phyloP scores from a whole-genome alignment of 352 stramenopile genomes.

The Pythium aristosporum region DNA sequence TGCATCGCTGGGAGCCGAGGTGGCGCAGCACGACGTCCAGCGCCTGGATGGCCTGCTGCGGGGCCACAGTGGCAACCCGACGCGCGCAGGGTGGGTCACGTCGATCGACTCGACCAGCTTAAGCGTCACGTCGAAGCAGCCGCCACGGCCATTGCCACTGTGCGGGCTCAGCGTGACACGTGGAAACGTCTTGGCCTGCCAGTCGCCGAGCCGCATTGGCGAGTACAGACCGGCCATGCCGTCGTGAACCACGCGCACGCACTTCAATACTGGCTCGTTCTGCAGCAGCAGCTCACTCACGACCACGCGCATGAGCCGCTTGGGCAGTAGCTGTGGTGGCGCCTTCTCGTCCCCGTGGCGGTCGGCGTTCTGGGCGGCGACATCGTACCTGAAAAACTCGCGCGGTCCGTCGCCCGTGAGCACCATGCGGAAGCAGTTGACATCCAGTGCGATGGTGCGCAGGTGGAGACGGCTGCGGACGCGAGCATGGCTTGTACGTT shows the following conservation, averaged over 20 bases:
- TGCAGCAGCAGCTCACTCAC: slow-evolving; percentile 16
- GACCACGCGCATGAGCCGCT: slow-evolving; percentile 10
- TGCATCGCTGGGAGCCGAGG: slow-evolving; percentile 5
- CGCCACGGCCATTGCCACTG: background rate
- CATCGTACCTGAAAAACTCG: slow-evolving; percentile 24
- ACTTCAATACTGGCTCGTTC: background rate
- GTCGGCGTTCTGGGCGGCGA: background rate
- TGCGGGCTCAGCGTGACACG: background rate
- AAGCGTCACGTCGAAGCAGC: slow-evolving; percentile 17
- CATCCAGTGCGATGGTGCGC: slow-evolving; percentile 1
- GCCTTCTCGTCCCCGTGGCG: background rate
- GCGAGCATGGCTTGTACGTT: background rate
- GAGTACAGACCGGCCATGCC: slow-evolving; percentile 12
- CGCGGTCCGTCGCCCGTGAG: background rate
- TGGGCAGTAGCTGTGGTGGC: slow-evolving; percentile 1
- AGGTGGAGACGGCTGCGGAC: background rate
- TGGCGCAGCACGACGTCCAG: slow-evolving; percentile 18
- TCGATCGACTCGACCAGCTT: slow-evolving; percentile 8
- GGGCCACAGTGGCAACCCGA: background rate
- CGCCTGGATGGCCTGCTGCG: slow-evolving; percentile 4
- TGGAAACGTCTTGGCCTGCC: slow-evolving; percentile 2
- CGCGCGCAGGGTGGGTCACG: background rate
- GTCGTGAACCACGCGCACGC: slow-evolving; percentile 12
- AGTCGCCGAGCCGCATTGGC: slow-evolving; percentile 13
- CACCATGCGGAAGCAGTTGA: slow-evolving; percentile 13